These are phyloP conservation scores for Podospora sp. DNA, from an alignment of 495 filamentous ascomycete genomes.

Conservation along the genomic window DNA sequence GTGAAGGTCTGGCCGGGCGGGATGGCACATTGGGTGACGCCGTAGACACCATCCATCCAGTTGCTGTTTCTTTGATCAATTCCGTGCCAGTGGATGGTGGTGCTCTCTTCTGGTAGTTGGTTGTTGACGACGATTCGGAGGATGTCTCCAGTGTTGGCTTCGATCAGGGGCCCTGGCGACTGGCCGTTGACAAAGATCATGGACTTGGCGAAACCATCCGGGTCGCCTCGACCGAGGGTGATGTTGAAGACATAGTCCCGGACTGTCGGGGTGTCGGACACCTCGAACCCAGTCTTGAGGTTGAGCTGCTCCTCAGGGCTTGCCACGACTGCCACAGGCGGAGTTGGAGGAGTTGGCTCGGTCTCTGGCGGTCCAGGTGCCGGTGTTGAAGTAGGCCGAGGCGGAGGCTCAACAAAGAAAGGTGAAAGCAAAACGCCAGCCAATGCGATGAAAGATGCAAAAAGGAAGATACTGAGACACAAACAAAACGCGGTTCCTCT, in stretches of 20 bases:
- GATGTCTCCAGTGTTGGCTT: conserved; percentile 48
- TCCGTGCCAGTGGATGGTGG: conserved; percentile 44
- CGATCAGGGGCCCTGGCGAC: conserved; percentile 55
- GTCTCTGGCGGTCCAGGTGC: background rate
- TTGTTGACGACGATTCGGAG: conserved; percentile 55
- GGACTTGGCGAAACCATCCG: conserved; percentile 2
- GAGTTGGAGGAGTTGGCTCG: background rate
- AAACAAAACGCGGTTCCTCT: background rate
- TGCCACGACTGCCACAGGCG: background rate
- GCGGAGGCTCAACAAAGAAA: background rate
- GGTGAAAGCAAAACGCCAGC: background rate
- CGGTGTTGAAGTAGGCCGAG: background rate
- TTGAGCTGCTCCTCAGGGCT: background rate
- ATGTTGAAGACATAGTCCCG: conserved; percentile 11
- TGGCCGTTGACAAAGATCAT: conserved; percentile 25
- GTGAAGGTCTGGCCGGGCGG: conserved; percentile 46
- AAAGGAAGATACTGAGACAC: background rate
- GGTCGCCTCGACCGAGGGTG: background rate
- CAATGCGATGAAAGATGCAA: background rate
- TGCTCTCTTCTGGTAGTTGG: conserved; percentile 35
- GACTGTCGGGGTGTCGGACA: background rate
- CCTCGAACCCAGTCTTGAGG: conserved; percentile 35
- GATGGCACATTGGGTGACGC: conserved; percentile 53
- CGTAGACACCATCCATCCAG: conserved; percentile 49
- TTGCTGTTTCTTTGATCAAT: conserved; percentile 39